Evolutionary conservation across 108 stramenopile species (phyloP).

Genomic region (Skeletonema costatum): DNA sequence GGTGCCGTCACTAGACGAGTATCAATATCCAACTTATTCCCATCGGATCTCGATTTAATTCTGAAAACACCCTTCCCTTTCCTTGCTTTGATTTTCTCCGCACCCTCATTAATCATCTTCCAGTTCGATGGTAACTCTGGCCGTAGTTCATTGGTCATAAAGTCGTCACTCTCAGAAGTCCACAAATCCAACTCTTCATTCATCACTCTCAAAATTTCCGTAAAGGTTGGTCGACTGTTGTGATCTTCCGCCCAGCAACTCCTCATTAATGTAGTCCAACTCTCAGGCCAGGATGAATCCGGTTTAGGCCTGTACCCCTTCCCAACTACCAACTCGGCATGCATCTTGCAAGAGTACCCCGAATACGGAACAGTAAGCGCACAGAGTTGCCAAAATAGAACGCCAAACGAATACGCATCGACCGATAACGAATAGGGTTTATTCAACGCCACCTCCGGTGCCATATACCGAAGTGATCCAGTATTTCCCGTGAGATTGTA

Average conservation of each 20-base stretch:
- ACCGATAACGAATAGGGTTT: slow-evolving; percentile 75
- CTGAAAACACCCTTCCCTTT: slow-evolving; percentile 49
- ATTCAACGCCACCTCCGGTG: slow-evolving; percentile 73
- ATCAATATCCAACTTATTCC: slow-evolving; percentile 65
- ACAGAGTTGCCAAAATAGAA: slow-evolving; percentile 89
- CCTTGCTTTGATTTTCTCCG: slow-evolving; percentile 73
- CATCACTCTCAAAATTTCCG: slow-evolving; percentile 57
- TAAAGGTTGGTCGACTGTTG: slow-evolving; percentile 67
- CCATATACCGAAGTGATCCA: slow-evolving; percentile 79
- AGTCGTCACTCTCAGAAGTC: slow-evolving; percentile 38
- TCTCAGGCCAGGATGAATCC: slow-evolving; percentile 77
- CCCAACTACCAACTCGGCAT: slow-evolving; percentile 73
- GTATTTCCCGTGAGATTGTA: slow-evolving; percentile 87
- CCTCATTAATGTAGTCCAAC: slow-evolving; percentile 75
- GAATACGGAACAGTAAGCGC: slow-evolving; percentile 80
- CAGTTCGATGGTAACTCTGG: neutral
- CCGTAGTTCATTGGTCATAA: slow-evolving; percentile 46
- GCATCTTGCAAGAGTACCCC: slow-evolving; percentile 70
- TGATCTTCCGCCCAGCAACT: slow-evolving; percentile 68
- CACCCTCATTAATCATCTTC: slow-evolving; percentile 53
- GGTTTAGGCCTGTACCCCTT: slow-evolving; percentile 73
- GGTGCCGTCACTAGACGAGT: slow-evolving; percentile 51
- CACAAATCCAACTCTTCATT: slow-evolving; percentile 62
- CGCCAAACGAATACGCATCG: slow-evolving; percentile 84
- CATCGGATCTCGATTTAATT: slow-evolving; percentile 44